phyloP scores from a whole-genome alignment of 2,329 filamentous ascomycete genomes.

The Aspergillus terreus region DNA sequence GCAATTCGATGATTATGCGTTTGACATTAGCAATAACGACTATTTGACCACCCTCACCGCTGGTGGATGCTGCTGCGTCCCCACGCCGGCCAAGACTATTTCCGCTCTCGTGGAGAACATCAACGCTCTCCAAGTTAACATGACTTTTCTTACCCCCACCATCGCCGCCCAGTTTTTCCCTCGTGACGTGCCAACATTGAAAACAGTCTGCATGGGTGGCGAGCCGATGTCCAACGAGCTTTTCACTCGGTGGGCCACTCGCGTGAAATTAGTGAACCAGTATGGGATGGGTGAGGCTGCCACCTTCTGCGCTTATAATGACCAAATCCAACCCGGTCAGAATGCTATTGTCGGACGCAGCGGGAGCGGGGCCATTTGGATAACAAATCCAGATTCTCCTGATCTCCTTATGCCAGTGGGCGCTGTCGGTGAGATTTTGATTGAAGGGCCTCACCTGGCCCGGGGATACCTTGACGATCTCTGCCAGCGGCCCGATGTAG shows the following conservation, averaged over 20 bases:
- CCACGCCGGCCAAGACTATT: conserved; percentile 14
- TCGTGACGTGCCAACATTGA: conserved; percentile 14
- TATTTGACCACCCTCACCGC: conserved; percentile 18
- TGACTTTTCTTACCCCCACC: conserved; percentile 23
- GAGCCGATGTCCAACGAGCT: conserved; percentile 21
- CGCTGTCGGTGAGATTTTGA: conserved; percentile 26
- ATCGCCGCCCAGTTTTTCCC: conserved; percentile 21
- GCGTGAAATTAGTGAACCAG: conserved; percentile 20
- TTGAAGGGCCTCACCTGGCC: conserved; percentile 26
- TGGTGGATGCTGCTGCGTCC: conserved; percentile 26
- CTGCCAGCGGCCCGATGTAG: conserved; percentile 9
- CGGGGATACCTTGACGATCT: conserved; percentile 23
- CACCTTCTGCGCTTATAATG: conserved; percentile 21
- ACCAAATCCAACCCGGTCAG: conserved; percentile 9
- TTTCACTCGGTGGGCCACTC: conserved; percentile 12
- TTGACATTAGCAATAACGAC: conserved; percentile 28
- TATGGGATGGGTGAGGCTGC: conserved; percentile 27
- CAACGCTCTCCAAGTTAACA: conserved; percentile 18
- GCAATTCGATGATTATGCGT: conserved; percentile 26
- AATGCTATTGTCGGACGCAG: conserved; percentile 7
- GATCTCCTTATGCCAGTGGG: conserved; percentile 23
- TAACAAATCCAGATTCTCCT: conserved; percentile 15
- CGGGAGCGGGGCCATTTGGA: not conserved
- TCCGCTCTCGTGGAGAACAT: conserved; percentile 14
- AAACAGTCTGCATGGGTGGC: conserved; percentile 23